A percentile compares a stretch with the other conserved stretches of the same genome.
Evolutionary conservation across 1,284 basidiomycete species (phyloP).

Genomic region (Pholiota adiposa): DNA sequence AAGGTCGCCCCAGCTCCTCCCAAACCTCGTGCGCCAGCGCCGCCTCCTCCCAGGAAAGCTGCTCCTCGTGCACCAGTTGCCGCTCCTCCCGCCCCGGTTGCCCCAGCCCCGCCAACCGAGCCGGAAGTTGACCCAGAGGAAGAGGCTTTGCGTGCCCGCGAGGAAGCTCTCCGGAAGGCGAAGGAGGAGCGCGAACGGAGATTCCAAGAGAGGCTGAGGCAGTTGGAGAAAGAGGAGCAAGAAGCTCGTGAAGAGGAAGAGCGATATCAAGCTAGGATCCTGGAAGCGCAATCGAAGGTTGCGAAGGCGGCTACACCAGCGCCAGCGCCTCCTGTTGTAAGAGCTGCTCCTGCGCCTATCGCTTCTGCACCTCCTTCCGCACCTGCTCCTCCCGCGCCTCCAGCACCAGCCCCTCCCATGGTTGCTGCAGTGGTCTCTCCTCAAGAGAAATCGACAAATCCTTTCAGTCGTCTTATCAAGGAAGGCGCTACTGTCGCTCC

Average conservation of each 20-base stretch:
- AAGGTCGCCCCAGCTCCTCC: constrained; percentile 34
- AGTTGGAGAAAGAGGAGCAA: constrained; percentile 76
- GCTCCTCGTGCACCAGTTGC: constrained; percentile 30
- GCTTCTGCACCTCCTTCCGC: constrained; percentile 32
- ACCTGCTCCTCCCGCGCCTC: constrained; percentile 34
- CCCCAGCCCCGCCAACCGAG: constrained; percentile 24
- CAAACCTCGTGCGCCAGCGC: constrained; percentile 29
- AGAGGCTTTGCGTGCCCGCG: constrained; percentile 59
- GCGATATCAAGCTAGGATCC: constrained; percentile 52
- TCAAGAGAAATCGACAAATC: constrained; percentile 55
- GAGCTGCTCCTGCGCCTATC: constrained; percentile 34
- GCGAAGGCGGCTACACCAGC: constrained; percentile 32
- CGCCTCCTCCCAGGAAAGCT: constrained; percentile 19
- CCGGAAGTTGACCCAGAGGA: constrained; percentile 58
- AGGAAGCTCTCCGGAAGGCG: constrained; percentile 68
- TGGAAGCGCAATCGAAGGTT: constrained; percentile 44
- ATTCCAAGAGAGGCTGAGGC: constrained; percentile 55
- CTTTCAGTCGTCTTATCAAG: constrained; percentile 70
- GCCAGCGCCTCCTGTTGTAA: constrained; percentile 27
- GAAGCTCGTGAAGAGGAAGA: constrained; percentile 68
- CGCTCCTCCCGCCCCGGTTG: constrained; percentile 49
- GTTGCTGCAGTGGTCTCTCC: constrained; percentile 33
- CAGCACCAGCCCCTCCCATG: constrained; percentile 35
- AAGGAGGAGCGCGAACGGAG: constrained; percentile 57
- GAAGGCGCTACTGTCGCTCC: constrained; percentile 43